Base-by-base conservation (phyloP, 2,329 filamentous ascomycete genomes). In the Apiospora marii region DNA sequence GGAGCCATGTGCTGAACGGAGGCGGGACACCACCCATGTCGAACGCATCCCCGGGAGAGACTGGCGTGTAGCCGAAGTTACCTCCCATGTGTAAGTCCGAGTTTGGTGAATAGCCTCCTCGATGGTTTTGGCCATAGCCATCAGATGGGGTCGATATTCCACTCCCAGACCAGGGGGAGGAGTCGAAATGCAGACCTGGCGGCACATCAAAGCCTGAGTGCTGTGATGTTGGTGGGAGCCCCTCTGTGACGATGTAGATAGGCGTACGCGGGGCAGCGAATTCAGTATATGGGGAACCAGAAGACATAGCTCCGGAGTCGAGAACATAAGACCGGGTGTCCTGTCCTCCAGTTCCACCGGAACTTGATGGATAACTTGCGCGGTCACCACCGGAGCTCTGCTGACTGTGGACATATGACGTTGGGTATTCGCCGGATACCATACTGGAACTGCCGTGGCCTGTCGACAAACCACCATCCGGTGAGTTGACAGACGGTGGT, bases 71-170 rank as follows among this genome's bases (percentile, higher is more conserved):
- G 30, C 71, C 53, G 67, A 75, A 69, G 61, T 48, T 34, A 46
- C 69, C 19, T 69, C 49, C 72, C 74, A 68, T 68, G 51, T 68
- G 72, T 75, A 76, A 78, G 68, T 78, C 78, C 64, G 76, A 75
- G 37, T 73, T 77, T 37, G 79, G 79, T 7, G 79, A 80, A 12
- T 72, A 78, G 27, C 74, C 22, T 41, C 74, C 22, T 41, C 72
- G 48, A 73, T 74, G 24, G 72, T 73, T 30, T 71, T 51, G 34
- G 70, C 71, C 71, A 75, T 77, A 73, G 58, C 74, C 80, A 19
- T 85, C 84, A 8, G 85, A 84, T 24, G 85, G 83, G 3, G 86
- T 85, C 3, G 87, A 88, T 74, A 84, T 87, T 34, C 80, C 81
- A 78, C 86, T 87, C 64, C 85, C 84, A 10, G 86, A 86, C 80